Evolutionary conservation across 225 moss, liverwort and hornwort species (phyloP).

Genomic region (Marchantia polymorpha): DNA sequence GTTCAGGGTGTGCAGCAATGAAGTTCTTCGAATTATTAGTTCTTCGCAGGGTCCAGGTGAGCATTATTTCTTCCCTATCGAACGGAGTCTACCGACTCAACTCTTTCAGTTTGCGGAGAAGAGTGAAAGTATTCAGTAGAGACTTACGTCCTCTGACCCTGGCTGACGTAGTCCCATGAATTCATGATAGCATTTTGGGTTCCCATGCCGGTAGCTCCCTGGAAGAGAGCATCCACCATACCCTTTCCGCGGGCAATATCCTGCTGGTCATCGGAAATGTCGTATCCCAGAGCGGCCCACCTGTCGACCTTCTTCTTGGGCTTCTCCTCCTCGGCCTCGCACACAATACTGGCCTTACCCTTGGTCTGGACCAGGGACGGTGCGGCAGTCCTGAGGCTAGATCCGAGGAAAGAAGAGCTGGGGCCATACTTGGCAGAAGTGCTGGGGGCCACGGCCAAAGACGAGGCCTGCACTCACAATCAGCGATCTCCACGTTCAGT

Average conservation of each 20-base stretch:
- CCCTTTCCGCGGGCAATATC: constrained; percentile 88
- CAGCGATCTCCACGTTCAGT: background rate
- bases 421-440: constrained; percentile 20
- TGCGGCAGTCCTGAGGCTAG: constrained; percentile 18
- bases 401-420: constrained; percentile 39
- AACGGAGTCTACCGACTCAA: too few relatives aligned
- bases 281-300: constrained; percentile 64
- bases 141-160: constrained; percentile 48
- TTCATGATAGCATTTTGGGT: constrained; percentile 66
- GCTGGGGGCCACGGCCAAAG: background rate
- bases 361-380: background rate
- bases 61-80: too few relatives aligned
- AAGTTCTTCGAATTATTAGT: too few relatives aligned
- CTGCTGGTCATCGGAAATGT: constrained; percentile 88
- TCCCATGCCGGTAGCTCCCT: constrained; percentile 56
- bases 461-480: background rate
- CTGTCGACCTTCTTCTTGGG: constrained; percentile 49
- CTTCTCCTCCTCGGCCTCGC: constrained; percentile 40
- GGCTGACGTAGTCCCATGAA: constrained; percentile 67
- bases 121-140: background rate
- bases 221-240: constrained; percentile 74
- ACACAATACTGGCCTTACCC: constrained; percentile 56
- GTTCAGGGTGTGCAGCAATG: too few relatives aligned
- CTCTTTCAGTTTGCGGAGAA: too few relatives aligned
- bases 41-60: too few relatives aligned